Evolutionary conservation across 257 asterid species (phyloP).

Genomic region (Thymus mandschuricus): DNA sequence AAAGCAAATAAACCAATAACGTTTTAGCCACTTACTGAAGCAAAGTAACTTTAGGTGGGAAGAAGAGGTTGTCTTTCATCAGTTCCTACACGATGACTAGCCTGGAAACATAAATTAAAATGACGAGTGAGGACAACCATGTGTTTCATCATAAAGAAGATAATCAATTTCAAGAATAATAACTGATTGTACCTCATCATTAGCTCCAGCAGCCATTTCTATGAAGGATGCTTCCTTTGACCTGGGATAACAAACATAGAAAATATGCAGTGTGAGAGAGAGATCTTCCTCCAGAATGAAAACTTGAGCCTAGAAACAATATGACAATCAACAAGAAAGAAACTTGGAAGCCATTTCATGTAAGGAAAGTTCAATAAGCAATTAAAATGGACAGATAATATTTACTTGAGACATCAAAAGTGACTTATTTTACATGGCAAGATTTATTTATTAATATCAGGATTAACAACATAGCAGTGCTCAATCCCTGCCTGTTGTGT

Average conservation of each 20-base stretch:
- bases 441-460: constrained; percentile 1
- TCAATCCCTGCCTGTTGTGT: neutral
- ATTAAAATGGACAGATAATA: neutral
- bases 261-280: constrained; percentile 25
- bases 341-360: constrained; percentile 9
- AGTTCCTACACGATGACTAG: constrained; percentile 62
- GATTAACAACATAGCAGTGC: neutral
- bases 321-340: constrained; percentile 9
- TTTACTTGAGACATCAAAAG: neutral
- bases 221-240: constrained; percentile 74
- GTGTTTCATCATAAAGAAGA: constrained; percentile 24
- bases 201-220: constrained; percentile 88
- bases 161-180: constrained; percentile 29
- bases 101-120: constrained; percentile 51
- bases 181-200: constrained; percentile 65
- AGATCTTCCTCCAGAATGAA: constrained; percentile 24
- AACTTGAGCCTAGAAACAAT: neutral
- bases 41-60: constrained; percentile 48
- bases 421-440: neutral
- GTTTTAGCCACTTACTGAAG: constrained; percentile 37
- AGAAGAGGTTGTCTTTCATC: constrained; percentile 87
- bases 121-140: constrained; percentile 14
- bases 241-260: constrained; percentile 47
- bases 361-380: neutral
- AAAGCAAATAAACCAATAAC: constrained; percentile 18